Conservation (phyloP, 495 filamentous ascomycete genomes). For the Tuber microsphaerosporum region DNA sequence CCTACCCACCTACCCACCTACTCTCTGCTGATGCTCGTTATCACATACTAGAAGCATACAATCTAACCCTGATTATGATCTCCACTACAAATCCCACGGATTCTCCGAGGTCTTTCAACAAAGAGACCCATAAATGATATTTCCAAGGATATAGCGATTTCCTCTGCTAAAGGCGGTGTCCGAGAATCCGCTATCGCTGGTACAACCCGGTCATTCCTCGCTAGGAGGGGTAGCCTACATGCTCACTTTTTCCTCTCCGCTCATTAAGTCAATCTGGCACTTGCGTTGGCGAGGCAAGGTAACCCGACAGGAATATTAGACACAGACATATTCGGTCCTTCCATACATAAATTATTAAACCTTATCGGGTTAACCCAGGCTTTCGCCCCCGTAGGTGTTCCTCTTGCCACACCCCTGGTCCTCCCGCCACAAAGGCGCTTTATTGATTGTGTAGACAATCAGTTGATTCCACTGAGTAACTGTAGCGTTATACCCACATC, state of each 20-base stretch:
- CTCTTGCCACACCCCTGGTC: conserved; percentile 21
- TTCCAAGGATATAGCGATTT: conserved; percentile 83
- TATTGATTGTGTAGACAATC: conserved; percentile 54
- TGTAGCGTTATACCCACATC: conserved; percentile 97
- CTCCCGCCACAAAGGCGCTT: background rate
- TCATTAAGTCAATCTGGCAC: conserved; percentile 67
- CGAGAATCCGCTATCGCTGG: conserved; percentile 91
- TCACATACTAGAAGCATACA: background rate
- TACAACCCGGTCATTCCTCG: conserved; percentile 36
- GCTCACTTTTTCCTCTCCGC: background rate
- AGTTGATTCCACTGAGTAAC: conserved; percentile 79
- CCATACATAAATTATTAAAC: conserved; percentile 82
- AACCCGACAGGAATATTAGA: conserved; percentile 81
- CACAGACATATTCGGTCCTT: conserved; percentile 93
- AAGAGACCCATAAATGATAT: conserved; percentile 76
- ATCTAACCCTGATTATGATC: conserved; percentile 57
- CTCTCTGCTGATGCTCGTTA: conserved; percentile 1
- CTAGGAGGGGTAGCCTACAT: conserved; percentile 1
- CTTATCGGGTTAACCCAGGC: conserved; percentile 67
- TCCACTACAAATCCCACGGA: conserved; percentile 62
- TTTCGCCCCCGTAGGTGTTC: conserved; percentile 54
- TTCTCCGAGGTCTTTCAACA: conserved; percentile 76
- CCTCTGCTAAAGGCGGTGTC: conserved; percentile 92
- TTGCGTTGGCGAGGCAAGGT: conserved; percentile 73
- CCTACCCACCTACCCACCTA: too few species aligned